Evolutionary conservation across 1,284 basidiomycete genomes (phyloP).

Genomic region (Heterobasidion parviporum): DNA sequence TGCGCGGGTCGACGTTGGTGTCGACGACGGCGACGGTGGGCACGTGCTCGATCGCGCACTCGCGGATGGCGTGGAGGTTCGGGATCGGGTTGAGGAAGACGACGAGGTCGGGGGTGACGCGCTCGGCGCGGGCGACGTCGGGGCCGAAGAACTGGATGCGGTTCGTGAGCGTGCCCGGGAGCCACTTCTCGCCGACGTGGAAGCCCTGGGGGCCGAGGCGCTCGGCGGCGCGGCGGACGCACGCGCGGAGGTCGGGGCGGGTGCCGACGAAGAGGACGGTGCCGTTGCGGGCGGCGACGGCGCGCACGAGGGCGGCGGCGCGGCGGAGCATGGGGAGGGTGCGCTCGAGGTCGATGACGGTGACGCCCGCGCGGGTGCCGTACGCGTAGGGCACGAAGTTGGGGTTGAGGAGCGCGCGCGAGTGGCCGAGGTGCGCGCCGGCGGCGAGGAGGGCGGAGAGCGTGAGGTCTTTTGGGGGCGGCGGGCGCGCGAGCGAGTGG

Average conservation of each 20-base stretch:
- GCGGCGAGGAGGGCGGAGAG: constrained; percentile 88
- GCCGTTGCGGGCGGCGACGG: constrained; percentile 77
- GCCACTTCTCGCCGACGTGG: constrained; percentile 84
- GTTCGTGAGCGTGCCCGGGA: constrained; percentile 93
- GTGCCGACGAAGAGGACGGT: constrained; percentile 89
- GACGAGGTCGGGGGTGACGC: constrained; percentile 79
- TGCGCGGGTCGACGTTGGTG: constrained; percentile 91
- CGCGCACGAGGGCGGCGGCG: constrained; percentile 82
- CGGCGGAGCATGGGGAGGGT: constrained; percentile 89
- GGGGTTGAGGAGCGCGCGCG: constrained; percentile 74
- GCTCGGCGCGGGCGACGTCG: constrained; percentile 45
- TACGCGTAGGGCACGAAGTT: constrained; percentile 93
- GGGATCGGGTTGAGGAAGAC: constrained; percentile 84
- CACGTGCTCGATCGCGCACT: constrained; percentile 78
- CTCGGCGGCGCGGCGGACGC: constrained; percentile 76
- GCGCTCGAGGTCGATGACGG: constrained; percentile 93
- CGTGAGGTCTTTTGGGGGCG: constrained; percentile 57
- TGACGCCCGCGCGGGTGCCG: constrained; percentile 84
- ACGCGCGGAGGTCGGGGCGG: constrained; percentile 65
- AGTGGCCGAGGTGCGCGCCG: constrained; percentile 92
- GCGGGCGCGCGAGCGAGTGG: constrained; percentile 62
- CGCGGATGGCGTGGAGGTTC: constrained; percentile 78
- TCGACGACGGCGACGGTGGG: constrained; percentile 90
- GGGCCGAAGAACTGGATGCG: constrained; percentile 71
- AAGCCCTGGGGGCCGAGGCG: constrained; percentile 74